Base-by-base conservation (phyloP, 2,329 filamentous ascomycete species). In the Aspergillus unguis region DNA sequence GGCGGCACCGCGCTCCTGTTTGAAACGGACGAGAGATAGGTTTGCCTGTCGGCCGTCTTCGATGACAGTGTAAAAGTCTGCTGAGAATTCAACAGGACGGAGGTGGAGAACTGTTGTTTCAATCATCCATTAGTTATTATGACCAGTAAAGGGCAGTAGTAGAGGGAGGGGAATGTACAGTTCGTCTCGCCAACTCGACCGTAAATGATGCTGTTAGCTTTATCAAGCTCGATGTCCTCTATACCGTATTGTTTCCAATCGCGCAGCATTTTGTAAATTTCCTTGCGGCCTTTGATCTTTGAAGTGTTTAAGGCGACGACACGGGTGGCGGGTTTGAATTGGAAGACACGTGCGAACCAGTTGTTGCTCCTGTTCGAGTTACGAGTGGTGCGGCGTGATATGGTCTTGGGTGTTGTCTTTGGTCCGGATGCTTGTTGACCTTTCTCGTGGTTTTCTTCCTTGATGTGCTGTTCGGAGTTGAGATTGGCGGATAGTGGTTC, bases 331-430 rank as follows among this genome's bases (percentile, higher is more conserved):
- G 92, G 92, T 68, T 94, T 96, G 66, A 96, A 86, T 50, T 90
- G 85, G 75, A 97, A 90, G 42, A 97, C 83, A 11, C 90, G 87
- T 29, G 90, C 87, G 48, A 97, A 82, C 92, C 92, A 96, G 61
- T 87, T 95, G 65, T 90, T 85, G 66, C 85, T 86, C 41, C 62
- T 52, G 46, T 62, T 32, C 51, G 36, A 8, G 53, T 61, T 6
- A 23, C 58, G 26, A 41, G 60, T 43, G 56, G 60, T 48, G 29
- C 53, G 37, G 27, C 51, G 28, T 17, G 17, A 17, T 17, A 17
- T 17, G 48, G 59, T 38, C 4, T 44, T 36, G 10, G 35, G 25
- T 11, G 25, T 3, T 28, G 27, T 29, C 17, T 38, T 23, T 9
- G 17, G 9, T 6, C 11, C 44, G 1, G 36, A 8, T 55, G 59